Evolutionary conservation across 257 asterid species (phyloP).

Genomic region (Plectranthus barbatus): DNA sequence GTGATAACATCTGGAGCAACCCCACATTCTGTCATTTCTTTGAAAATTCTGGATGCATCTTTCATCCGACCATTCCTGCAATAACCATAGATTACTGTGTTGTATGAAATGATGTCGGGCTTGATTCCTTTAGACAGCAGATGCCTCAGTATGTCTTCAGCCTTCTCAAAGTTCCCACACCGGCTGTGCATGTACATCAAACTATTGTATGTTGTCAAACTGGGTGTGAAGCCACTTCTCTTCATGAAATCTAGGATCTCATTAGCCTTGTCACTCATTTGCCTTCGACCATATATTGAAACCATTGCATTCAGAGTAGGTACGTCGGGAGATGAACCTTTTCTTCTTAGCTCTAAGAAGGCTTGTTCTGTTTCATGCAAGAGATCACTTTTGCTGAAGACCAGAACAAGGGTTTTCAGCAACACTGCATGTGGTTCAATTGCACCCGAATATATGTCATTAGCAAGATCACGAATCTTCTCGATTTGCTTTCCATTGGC

Average conservation of each 20-base stretch:
- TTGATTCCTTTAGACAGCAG: slow-evolving; percentile 47
- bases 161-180: slow-evolving; percentile 48
- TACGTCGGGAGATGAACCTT: slow-evolving; percentile 54
- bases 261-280: slow-evolving; percentile 50
- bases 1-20: slow-evolving; percentile 71
- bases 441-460: slow-evolving; percentile 48
- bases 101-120: slow-evolving; percentile 74
- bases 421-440: slow-evolving; percentile 49
- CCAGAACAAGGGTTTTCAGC: slow-evolving; percentile 80
- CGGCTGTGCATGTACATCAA: slow-evolving; percentile 88
- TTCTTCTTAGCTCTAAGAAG: slow-evolving; percentile 49
- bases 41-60: slow-evolving; percentile 70
- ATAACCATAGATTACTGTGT: slow-evolving; percentile 74
- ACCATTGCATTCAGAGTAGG: slow-evolving; percentile 76
- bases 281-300: slow-evolving; percentile 80
- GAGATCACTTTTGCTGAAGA: slow-evolving; percentile 66
- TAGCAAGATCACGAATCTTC: slow-evolving; percentile 50
- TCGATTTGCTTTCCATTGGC: slow-evolving; percentile 77
- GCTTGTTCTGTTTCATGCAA: slow-evolving; percentile 74
- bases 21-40: slow-evolving; percentile 59
- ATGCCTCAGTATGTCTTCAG: slow-evolving; percentile 69
- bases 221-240: slow-evolving; percentile 55
- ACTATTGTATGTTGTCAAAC: slow-evolving; percentile 70
- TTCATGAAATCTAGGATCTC: slow-evolving; percentile 59
- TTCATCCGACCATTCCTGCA: slow-evolving; percentile 75